Evolutionary conservation across 495 filamentous ascomycete species (phyloP).

Genomic region (Lepraria neglecta): DNA sequence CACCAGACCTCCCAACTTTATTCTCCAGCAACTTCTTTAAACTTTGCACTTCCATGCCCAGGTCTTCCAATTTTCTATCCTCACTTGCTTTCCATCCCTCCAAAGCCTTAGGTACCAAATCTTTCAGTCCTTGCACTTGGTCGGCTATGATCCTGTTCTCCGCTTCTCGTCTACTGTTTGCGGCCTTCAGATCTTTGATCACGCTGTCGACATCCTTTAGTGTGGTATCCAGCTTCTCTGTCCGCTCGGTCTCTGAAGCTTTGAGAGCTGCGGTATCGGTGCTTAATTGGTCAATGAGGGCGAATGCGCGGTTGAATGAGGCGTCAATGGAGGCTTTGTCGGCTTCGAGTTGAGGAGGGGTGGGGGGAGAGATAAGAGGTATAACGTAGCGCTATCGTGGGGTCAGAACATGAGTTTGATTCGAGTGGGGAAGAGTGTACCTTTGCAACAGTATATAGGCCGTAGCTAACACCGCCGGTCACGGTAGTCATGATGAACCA

Average conservation of each 20-base stretch:
- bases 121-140: slow-evolving; percentile 74
- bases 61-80: slow-evolving; percentile 73
- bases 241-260: slow-evolving; percentile 73
- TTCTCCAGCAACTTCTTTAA: slow-evolving; percentile 82
- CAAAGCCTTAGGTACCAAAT: slow-evolving; percentile 79
- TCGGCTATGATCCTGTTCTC: slow-evolving; percentile 79
- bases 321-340: slow-evolving; percentile 90
- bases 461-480: slow-evolving; percentile 77
- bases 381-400: slow-evolving; percentile 71
- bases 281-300: slow-evolving; percentile 81
- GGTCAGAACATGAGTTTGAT: background rate
- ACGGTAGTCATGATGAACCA: slow-evolving; percentile 98
- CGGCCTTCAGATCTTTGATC: slow-evolving; percentile 70
- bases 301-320: slow-evolving; percentile 84
- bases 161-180: slow-evolving; percentile 71
- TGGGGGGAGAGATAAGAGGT: slow-evolving; percentile 87
- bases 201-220: slow-evolving; percentile 79
- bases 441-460: slow-evolving; percentile 81
- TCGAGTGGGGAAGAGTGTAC: slow-evolving; percentile 32
- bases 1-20: slow-evolving; percentile 53
- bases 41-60: slow-evolving; percentile 84
- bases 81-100: slow-evolving; percentile 77
- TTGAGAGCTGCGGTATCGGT: slow-evolving; percentile 87
- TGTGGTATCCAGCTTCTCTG: slow-evolving; percentile 74
- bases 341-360: slow-evolving; percentile 81